Conservation (phyloP, 345 rosid species). For the Balakata baccata region DNA sequence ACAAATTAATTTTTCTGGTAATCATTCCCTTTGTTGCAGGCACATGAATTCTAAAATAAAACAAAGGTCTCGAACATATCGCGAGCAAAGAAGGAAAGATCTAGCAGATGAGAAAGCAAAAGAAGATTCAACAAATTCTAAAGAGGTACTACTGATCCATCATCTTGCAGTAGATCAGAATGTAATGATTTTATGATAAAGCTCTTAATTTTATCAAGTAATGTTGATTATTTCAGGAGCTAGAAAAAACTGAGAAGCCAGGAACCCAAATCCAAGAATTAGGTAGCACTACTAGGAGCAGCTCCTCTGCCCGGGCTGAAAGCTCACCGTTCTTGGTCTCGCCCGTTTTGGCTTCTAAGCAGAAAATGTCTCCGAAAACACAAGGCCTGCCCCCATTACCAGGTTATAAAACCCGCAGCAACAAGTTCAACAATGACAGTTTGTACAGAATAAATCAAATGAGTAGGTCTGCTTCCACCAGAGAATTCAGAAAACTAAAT, state of each 20-base stretch:
- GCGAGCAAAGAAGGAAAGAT: constrained; percentile 34
- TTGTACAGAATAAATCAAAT: constrained; percentile 38
- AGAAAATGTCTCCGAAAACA: constrained; percentile 24
- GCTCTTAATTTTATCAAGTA: not conserved
- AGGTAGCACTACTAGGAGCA: constrained; percentile 33
- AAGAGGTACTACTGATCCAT: constrained; percentile 35
- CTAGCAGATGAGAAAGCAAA: constrained; percentile 17
- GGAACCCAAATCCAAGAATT: constrained; percentile 26
- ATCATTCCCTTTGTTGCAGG: constrained; percentile 26
- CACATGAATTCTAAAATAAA: constrained; percentile 34
- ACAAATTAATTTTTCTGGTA: not conserved
- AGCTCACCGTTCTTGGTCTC: constrained; percentile 16
- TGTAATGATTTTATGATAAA: not conserved
- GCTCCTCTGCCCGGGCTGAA: constrained; percentile 22
- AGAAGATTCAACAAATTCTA: constrained; percentile 16
- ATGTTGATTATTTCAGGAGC: constrained; percentile 30
- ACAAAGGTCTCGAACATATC: constrained; percentile 35
- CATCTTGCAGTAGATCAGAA: not conserved
- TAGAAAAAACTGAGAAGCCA: constrained; percentile 14
- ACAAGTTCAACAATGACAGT: constrained; percentile 20
- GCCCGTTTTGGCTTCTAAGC: constrained; percentile 20
- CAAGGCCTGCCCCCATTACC: constrained; percentile 42
- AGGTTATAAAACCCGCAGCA: constrained; percentile 13
- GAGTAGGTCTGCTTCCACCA: constrained; percentile 46
- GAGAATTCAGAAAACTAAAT: constrained; percentile 43